Base-by-base conservation (phyloP, 2,329 filamentous ascomycete genomes). In the Trichoderma sp. region DNA sequence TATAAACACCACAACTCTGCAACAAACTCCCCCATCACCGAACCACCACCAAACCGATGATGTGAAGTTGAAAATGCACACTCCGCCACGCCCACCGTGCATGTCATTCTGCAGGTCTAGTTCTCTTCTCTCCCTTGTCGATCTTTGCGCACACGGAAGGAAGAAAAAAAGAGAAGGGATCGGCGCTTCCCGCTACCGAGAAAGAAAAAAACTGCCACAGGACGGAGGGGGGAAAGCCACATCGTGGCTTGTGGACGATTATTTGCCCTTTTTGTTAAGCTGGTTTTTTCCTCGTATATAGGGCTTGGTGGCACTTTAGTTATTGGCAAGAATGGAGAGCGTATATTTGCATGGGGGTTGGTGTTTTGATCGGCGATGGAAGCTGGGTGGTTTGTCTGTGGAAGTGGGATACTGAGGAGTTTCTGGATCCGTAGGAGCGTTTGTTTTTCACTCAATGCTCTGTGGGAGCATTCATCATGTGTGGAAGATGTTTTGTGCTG, bases 101-200 rank as follows among this genome's bases (percentile, higher is more conserved):
- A 56, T 56, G 52, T 66, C 63, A 58, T 66, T 30, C 52, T 39
- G 63, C 63, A 58, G 56, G 24, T 13, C 37, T 66, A 66, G 63
- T 26, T 32, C 7, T 16, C 51, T 43, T 16, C n/a, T 26, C 26
- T 26, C 26, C 58, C 52, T 56, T 30, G 63, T 30, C 52, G 63
- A 66, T 66, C 63, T 2, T 13, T 10, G 60, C 60, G 30, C 46
- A 64, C 30, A 51, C 51, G 49, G 49, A n/a, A 3, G 13, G 13
- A 34, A 32, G 30, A n/a, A 43, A 34, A 32, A 43, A n/a, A 43
- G 24, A 24, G 46, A 56, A 61, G 60, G 26, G 63, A 66, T 66
- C 63, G 52, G 63, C 52, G 21, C 39, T 46, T 37, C 11, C 18
- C 26, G 52, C 54, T 65, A 51, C 51, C 60, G 49, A 14, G 8